Base-by-base conservation (phyloP, 768 basidiomycete species). In the Suillus weaverae region DNA sequence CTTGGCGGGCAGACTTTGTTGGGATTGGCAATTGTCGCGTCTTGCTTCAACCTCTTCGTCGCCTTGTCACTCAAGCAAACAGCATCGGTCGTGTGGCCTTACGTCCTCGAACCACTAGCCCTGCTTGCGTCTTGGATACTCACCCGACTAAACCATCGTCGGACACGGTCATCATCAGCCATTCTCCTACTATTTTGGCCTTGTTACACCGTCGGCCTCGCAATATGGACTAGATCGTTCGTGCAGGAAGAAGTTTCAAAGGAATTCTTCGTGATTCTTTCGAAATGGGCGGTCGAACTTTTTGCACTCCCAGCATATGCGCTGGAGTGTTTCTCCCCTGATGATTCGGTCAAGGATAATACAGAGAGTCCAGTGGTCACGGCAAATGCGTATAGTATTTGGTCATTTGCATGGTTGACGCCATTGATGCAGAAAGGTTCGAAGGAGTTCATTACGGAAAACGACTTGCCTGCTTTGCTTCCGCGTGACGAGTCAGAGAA, bases 341-440 rank as follows among this genome's bases (percentile, higher is more conserved):
- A 87, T 68, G 72, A 73, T 39, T 76, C 83, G 64, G 77, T 71
- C 5, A 75, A 77, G 43, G 81, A 82, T 22, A 72, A 73, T 16
- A 68, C 78, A 54, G 92, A 94, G 71, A 91, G 80, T 71, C 95
- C 95, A 0, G 77, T 89, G 1, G 70, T 89, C 20, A 89, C 86
- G 0, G 91, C 95, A 20, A 95, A 94, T 72, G 78, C 94, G 26
- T 96, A 88, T 73, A 93, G 90, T 70, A 81, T 85, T 44, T 94
- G 89, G 85, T 89, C 87, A 1, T 99, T 98, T 72, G 78, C 81
- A 0, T 99, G 95, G 95, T 85, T 98, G 81, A 93, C 92, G 1
- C 84, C 84, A 0, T 83, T 95, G 20, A 84, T 95, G 86, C 82
- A 79, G 69, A 89, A 88, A 70, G 91, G 91, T 36, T 82, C 84